Base-by-base conservation (phyloP, 2,329 filamentous ascomycete genomes). In the Cryphonectria nitschkei region DNA sequence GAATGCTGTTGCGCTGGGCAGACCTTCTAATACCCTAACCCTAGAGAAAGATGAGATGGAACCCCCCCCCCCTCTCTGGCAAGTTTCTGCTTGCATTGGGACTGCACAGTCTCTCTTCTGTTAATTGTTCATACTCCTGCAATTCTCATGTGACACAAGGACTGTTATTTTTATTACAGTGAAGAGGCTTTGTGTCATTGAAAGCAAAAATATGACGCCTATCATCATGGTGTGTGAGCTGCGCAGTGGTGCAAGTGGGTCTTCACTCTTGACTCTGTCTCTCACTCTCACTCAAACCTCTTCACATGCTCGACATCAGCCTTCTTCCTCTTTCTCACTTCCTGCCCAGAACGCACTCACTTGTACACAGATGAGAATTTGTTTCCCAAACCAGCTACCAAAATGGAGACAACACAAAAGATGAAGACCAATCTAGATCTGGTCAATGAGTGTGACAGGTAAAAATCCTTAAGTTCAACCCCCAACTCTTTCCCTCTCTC, bases 371-470 rank as follows among this genome's bases (percentile, higher is more conserved):
- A 9, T n/a, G 3, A 37, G 13, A n/a, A 50, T 39, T 11, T 26
- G 19, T n/a, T 2, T 1, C 32, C 32, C 39, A 32, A 8, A 76
- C 80, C 39, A 50, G 32, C n/a, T n/a, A 14, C 52, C 50, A 65
- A 50, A 2, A 71, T 73, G 71, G 39, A 67, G 11, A 34, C 63
- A n/a, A 16, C 46, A 4, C 46, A 65, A 26, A 22, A 37, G 8
- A 46, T n/a, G 2, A 73, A 71, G 50, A 56, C 50, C 58, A 68
- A 67, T 60, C 41, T 73, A 22, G 69, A 73, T n/a, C 60, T 71
- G 37, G 61, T 73, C 46, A 65, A 69, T 3, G 71, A 71, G 29
- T 71, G 69, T 43, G 71, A 73, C 63, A 73, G 71, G 71, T 71
- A 13, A 63, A 34, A 34, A 1, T 34, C 34, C 34, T 34, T 1